phyloP scores from a whole-genome alignment of 306 rosid species.

The Sindora glabra region DNA sequence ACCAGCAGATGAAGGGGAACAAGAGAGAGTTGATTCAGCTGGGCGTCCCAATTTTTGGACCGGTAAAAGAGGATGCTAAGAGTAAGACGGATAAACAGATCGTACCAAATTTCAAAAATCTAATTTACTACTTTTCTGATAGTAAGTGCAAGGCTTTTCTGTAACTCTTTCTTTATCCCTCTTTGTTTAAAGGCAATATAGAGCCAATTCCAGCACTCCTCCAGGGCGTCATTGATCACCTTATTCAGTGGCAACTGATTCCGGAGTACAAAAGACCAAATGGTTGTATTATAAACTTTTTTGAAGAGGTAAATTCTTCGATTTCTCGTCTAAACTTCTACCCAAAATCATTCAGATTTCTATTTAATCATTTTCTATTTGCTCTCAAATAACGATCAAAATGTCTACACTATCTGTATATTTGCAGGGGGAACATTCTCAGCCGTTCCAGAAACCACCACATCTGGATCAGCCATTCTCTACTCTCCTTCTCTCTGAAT shows the following conservation, averaged over 20 bases:
- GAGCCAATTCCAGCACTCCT: slow-evolving; percentile 89
- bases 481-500: slow-evolving; percentile 80
- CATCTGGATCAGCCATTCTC: slow-evolving; percentile 96
- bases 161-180: not conserved
- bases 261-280: slow-evolving; percentile 97
- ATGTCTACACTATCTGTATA: not conserved
- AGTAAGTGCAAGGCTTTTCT: not conserved
- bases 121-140: too few relatives aligned
- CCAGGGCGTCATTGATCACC: slow-evolving; percentile 71
- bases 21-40: slow-evolving; percentile 90
- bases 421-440: slow-evolving; percentile 83
- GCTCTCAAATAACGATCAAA: not conserved
- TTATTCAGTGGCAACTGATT: slow-evolving; percentile 82
- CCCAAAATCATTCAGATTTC: slow-evolving; percentile 8
- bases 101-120: too few relatives aligned
- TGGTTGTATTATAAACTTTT: slow-evolving; percentile 85
- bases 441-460: slow-evolving; percentile 97
- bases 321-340: slow-evolving; percentile 17
- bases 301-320: slow-evolving; percentile 74
- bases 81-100: too few relatives aligned
- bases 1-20: slow-evolving; percentile 83
- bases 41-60: slow-evolving; percentile 89
- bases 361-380: slow-evolving; percentile 12
- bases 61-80: slow-evolving; percentile 58
- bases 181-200: slow-evolving; percentile 48